Evolutionary conservation across 2,329 filamentous ascomycete species (phyloP), one percentile per base, ranked within the genome.

Genomic region (Atkinsonella hypoxylon): DNA sequence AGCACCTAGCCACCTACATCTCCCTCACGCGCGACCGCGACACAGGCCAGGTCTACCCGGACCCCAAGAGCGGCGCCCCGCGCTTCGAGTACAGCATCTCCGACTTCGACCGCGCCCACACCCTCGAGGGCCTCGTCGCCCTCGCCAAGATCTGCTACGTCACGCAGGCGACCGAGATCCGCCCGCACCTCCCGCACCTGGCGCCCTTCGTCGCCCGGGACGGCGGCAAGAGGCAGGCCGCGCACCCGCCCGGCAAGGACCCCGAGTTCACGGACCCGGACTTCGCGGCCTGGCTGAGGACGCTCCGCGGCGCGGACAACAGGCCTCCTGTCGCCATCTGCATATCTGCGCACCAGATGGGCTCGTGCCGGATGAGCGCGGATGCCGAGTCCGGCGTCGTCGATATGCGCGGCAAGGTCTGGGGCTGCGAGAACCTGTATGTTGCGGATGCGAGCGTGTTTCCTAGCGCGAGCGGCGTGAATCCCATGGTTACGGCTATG

Each of bases 401-500:
- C 2, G 77, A 83, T 59, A 63, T 69, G 3, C 67, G 64, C 53
- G 81, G 81, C 2, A 70, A 64, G 54, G 79, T 88, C 7, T 90
- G 84, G 83, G 84, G 78, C 1, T 74, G 71, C 0, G 68, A 81
- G 58, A 77, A 76, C 0, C 60, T 90, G 58, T 88, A 81, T 61
- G 79, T 90, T 17, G 79, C 82, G 10, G 87, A 91, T 64, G 80
- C 84, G 43, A 88, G 83, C 62, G 81, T 88, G 11, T 85, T 90
- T 54, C 87, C 85, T 1, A 83, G 78, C 51, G 85, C 85, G 11
- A 87, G 81, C 62, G 87, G 87, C 1, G 85, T 89, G 31, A 90
- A 90, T 63, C 87, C 87, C 12, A 90, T 91, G 87, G 71, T 89
- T 42, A 89, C 85, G 12, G 76, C 72, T 51, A 88, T 90, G 86